phyloP scores from a whole-genome alignment of 2,329 filamentous ascomycete genomes.

The Ceratocystis eucalypticola region DNA sequence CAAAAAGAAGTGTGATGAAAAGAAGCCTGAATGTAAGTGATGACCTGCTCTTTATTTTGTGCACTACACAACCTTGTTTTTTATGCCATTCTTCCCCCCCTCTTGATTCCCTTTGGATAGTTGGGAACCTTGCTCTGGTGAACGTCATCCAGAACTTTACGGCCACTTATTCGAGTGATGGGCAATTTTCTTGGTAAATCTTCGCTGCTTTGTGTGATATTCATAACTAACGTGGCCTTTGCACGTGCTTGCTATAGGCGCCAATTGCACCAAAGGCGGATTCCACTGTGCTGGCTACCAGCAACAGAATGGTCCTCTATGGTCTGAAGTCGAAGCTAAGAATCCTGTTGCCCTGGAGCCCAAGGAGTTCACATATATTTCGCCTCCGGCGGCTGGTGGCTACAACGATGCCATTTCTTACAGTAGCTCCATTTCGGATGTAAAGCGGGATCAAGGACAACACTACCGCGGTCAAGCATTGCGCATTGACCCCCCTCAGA shows the following conservation, averaged over 20 bases:
- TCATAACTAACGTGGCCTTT: slow-evolving; percentile 1
- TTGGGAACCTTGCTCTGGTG: not conserved
- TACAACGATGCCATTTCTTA: slow-evolving; percentile 42
- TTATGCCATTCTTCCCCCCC: not conserved
- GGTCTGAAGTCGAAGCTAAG: slow-evolving; percentile 63
- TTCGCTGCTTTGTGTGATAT: not conserved
- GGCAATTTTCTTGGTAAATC: not conserved
- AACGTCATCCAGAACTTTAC: slow-evolving; percentile 1
- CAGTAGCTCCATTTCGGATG: slow-evolving; percentile 45
- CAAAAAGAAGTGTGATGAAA: slow-evolving; percentile 98
- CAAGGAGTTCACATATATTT: slow-evolving; percentile 55
- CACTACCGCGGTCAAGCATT: slow-evolving; percentile 48
- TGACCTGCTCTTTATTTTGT: not conserved
- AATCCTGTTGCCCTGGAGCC: slow-evolving; percentile 65
- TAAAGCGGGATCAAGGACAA: slow-evolving; percentile 32
- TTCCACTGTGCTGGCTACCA: slow-evolving; percentile 89
- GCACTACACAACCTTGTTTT: not conserved
- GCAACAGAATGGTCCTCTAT: slow-evolving; percentile 55
- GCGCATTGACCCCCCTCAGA: slow-evolving; percentile 50
- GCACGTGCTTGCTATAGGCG: slow-evolving; percentile 38
- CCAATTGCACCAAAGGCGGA: slow-evolving; percentile 79
- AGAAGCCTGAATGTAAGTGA: slow-evolving; percentile 67
- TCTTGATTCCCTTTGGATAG: not conserved
- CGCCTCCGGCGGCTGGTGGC: slow-evolving; percentile 28
- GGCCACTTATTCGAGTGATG: not conserved